A percentile compares a stretch with the other conserved stretches of the same genome.
Conservation (phyloP, 139 green algal genomes). For the Bryopsis sp. region DNA sequence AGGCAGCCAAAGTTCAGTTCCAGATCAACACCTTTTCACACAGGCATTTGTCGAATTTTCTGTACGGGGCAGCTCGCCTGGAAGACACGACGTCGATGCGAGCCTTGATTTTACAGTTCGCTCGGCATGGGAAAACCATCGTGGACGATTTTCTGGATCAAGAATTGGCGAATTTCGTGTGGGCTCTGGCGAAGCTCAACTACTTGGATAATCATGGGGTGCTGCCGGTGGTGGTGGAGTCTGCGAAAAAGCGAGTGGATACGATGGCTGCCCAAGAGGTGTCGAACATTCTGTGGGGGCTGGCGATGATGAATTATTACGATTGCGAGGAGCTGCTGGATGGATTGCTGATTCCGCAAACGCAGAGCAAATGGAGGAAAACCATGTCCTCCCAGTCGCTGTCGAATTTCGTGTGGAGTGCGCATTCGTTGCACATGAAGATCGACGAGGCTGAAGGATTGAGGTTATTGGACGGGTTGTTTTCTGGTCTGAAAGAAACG, state of each 20-base stretch:
- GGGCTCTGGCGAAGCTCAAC: neutral
- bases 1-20: neutral
- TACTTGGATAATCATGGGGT: neutral
- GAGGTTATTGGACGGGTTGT: too few species aligned
- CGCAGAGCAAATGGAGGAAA: neutral
- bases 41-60: conserved; percentile 12
- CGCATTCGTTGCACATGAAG: neutral
- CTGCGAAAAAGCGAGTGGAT: neutral
- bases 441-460: too few species aligned
- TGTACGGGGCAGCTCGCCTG: conserved; percentile 1
- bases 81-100: neutral
- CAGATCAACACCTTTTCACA: neutral
- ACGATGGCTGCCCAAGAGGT: neutral
- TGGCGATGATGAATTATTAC: neutral
- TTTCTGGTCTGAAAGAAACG: too few species aligned
- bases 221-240: neutral
- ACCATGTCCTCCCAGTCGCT: neutral
- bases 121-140: neutral
- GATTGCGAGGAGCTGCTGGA: neutral
- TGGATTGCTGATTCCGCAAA: neutral
- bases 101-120: neutral
- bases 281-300: neutral
- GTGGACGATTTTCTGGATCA: neutral
- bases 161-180: conserved; percentile 5
- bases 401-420: neutral